These are phyloP conservation scores for Cystobasidiaceae sp. DNA, from an alignment of 1,284 basidiomycete species.

Conservation along the genomic window DNA sequence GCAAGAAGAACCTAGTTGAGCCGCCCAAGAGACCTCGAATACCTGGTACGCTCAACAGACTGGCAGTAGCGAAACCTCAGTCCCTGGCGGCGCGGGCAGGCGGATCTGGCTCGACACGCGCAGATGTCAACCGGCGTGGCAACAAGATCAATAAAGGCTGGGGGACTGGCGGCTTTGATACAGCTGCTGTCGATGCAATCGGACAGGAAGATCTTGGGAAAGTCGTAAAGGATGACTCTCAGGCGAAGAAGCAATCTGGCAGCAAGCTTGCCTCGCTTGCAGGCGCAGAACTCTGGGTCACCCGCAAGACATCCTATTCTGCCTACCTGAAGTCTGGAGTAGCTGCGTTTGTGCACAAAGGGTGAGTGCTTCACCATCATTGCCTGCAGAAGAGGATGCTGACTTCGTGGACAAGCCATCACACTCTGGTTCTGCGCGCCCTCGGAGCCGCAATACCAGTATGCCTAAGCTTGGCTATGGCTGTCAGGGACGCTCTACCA, in stretches of 20 bases:
- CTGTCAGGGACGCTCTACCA: slow-evolving; percentile 40
- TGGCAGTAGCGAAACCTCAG: slow-evolving; percentile 14
- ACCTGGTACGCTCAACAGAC: slow-evolving; percentile 20
- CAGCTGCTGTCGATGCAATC: background rate
- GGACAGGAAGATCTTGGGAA: background rate
- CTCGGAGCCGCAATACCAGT: slow-evolving; percentile 42
- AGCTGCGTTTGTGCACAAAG: slow-evolving; percentile 36
- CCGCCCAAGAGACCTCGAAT: slow-evolving; percentile 20
- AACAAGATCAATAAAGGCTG: slow-evolving; percentile 28
- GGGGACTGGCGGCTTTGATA: slow-evolving; percentile 31
- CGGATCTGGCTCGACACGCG: slow-evolving; percentile 11
- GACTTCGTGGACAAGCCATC: slow-evolving; percentile 21
- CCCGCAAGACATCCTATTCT: slow-evolving; percentile 32
- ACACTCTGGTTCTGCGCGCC: slow-evolving; percentile 33
- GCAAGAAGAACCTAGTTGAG: background rate
- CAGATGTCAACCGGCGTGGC: slow-evolving; percentile 26
- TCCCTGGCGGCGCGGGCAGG: slow-evolving; percentile 1
- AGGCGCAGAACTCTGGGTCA: slow-evolving; percentile 41
- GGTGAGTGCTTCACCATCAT: no score
- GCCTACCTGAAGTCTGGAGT: slow-evolving; percentile 39
- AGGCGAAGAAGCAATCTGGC: no score
- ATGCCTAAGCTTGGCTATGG: slow-evolving; percentile 38
- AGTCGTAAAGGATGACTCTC: background rate
- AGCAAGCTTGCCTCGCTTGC: no score
- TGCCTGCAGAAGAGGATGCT: background rate